Conservation (phyloP, 306 rosid genomes). For the Prunus padus region DNA sequence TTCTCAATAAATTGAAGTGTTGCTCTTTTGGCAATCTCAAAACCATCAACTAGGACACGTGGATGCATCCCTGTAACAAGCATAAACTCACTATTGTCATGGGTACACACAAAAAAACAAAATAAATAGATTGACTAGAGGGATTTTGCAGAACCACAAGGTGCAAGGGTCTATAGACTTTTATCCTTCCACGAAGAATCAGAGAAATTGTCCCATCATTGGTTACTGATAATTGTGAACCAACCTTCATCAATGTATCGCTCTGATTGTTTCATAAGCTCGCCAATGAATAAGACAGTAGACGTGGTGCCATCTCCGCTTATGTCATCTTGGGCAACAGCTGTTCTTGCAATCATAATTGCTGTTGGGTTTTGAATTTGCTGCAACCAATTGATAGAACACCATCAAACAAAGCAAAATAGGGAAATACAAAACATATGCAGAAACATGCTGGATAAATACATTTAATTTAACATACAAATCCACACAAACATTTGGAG, state of each 20-base stretch:
- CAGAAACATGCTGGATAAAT: background rate
- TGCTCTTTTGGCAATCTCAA: conserved; percentile 91
- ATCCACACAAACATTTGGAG: background rate
- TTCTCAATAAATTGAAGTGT: conserved; percentile 87
- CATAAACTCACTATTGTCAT: background rate
- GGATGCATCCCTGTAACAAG: conserved; percentile 90
- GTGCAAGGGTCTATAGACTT: background rate
- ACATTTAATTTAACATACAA: background rate
- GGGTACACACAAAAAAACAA: background rate
- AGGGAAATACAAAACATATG: background rate
- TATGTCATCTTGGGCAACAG: conserved; percentile 94
- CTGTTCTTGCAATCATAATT: conserved; percentile 96
- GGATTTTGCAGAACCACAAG: background rate
- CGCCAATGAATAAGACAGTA: conserved; percentile 91
- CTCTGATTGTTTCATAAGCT: conserved; percentile 95
- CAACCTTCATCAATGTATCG: conserved; percentile 88
- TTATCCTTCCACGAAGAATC: background rate
- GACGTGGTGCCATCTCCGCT: conserved; percentile 98
- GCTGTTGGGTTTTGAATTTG: conserved; percentile 99
- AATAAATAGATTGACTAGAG: background rate
- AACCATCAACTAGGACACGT: conserved; percentile 92
- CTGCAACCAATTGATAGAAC: conserved; percentile 38
- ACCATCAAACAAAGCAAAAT: background rate
- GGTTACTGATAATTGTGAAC: background rate
- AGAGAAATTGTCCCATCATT: background rate